Evolutionary conservation across 1,284 basidiomycete genomes (phyloP).

Genomic region (Neotropicomus parvogracilis): DNA sequence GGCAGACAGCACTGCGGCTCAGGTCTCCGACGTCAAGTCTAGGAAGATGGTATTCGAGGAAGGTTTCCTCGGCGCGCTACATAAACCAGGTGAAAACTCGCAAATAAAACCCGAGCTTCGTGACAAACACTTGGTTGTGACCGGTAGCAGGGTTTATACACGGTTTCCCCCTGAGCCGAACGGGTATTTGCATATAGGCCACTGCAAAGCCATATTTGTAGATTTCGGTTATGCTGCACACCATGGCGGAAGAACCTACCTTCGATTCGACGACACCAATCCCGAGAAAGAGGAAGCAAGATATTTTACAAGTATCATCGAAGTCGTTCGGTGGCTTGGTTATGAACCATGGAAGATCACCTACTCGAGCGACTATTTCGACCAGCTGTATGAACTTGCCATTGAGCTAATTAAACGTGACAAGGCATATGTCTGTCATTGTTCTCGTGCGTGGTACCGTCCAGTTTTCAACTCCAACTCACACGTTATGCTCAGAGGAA

Average conservation of each 20-base stretch:
- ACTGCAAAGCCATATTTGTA: slow-evolving; percentile 98
- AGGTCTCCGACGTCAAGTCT: slow-evolving; percentile 39
- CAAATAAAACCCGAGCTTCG: slow-evolving; percentile 80
- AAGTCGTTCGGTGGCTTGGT: slow-evolving; percentile 95
- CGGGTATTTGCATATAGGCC: slow-evolving; percentile 93
- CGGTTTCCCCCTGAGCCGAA: slow-evolving; percentile 99
- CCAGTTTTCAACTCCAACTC: slow-evolving; percentile 1
- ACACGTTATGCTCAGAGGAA: slow-evolving; percentile 55
- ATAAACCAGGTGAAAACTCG: slow-evolving; percentile 93
- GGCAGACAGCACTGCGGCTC: slow-evolving; percentile 30
- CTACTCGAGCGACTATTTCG: slow-evolving; percentile 98
- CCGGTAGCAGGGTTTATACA: slow-evolving; percentile 85
- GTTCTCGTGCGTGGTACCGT: slow-evolving; percentile 68
- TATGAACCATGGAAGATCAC: slow-evolving; percentile 99
- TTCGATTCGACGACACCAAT: slow-evolving; percentile 98
- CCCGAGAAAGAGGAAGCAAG: slow-evolving; percentile 95
- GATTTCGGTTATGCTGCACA: slow-evolving; percentile 97
- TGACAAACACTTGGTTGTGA: slow-evolving; percentile 78
- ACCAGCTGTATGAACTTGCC: slow-evolving; percentile 83
- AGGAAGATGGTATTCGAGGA: slow-evolving; percentile 85
- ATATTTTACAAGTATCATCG: slow-evolving; percentile 96
- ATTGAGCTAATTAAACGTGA: slow-evolving; percentile 89
- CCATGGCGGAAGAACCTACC: slow-evolving; percentile 86
- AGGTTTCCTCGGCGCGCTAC: slow-evolving; percentile 91
- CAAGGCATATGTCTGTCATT: slow-evolving; percentile 95